phyloP scores from a whole-genome alignment of 139 green algal genomes.

The Chlamydomonas sp. region DNA sequence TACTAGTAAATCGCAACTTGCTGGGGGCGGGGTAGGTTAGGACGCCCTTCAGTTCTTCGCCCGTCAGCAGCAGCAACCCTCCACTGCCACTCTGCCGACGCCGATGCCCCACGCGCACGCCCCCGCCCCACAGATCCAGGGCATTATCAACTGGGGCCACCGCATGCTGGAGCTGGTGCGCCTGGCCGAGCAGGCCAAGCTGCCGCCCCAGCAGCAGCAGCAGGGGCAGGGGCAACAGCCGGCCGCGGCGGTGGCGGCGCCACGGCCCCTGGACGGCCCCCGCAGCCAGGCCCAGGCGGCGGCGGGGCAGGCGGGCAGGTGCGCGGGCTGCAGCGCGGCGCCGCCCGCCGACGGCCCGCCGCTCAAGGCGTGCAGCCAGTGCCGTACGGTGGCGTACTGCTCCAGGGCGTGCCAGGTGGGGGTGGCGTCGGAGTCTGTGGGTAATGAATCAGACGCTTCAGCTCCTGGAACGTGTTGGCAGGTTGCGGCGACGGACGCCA shows the following conservation, averaged over 20 bases:
- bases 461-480: no score
- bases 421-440: no score
- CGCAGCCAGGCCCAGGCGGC: neutral
- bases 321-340: constrained; percentile 1
- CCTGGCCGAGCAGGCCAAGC: constrained; percentile 29
- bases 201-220: neutral
- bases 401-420: constrained; percentile 26
- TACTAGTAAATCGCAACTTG: no score
- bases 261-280: neutral
- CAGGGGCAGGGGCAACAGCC: neutral
- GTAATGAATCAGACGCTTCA: no score
- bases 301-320: neutral
- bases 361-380: constrained; percentile 5
- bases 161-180: constrained; percentile 23
- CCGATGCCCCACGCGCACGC: no score
- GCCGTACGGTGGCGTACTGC: constrained; percentile 13
- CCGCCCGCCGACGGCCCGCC: neutral
- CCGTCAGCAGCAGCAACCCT: no score
- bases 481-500: no score
- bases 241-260: neutral
- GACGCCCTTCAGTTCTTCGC: no score
- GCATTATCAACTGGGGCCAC: constrained; percentile 39
- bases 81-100: no score
- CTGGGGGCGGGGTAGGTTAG: no score
- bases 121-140: neutral